Percentiles rank a stretch among this genome's conserved stretches.
These are phyloP conservation scores for Mortierella sp. DNA, from an alignment of 371 early-diverging fungal species.

Conservation along the genomic window DNA sequence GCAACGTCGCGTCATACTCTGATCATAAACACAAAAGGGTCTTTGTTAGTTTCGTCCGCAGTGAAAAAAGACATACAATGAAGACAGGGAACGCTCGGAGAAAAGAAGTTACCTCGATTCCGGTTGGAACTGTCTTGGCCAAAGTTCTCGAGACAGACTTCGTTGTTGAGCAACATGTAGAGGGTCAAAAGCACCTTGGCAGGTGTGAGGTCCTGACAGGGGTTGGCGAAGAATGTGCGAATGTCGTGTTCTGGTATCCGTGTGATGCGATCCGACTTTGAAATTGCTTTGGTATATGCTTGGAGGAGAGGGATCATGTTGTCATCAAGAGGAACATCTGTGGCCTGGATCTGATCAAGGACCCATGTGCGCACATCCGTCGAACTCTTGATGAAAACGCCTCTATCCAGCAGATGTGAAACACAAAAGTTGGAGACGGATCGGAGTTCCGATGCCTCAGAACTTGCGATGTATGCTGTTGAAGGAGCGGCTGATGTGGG, in stretches of 20 bases:
- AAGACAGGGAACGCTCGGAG: neutral
- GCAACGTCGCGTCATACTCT: conserved; percentile 41
- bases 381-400: conserved; percentile 40
- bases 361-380: conserved; percentile 52
- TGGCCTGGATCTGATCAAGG: conserved; percentile 44
- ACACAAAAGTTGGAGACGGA: conserved; percentile 50
- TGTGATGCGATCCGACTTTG: conserved; percentile 36
- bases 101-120: conserved; percentile 27
- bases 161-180: conserved; percentile 58
- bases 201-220: conserved; percentile 45
- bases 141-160: conserved; percentile 28
- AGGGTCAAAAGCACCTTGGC: conserved; percentile 48
- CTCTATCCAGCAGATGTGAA: conserved; percentile 40
- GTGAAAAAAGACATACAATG: neutral
- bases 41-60: neutral
- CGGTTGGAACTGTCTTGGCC: conserved; percentile 26
- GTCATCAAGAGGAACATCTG: conserved; percentile 44
- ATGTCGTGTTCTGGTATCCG: conserved; percentile 51
- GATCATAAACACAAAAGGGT: neutral
- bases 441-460: conserved; percentile 25
- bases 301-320: conserved; percentile 54
- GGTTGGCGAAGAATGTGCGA: conserved; percentile 31
- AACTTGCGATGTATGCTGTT: neutral
- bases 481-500: neutral
- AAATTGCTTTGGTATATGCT: conserved; percentile 41